These are phyloP conservation scores for Domatiomyces catenatus DNA, from an alignment of 2,329 filamentous ascomycete species.

Conservation along the genomic window DNA sequence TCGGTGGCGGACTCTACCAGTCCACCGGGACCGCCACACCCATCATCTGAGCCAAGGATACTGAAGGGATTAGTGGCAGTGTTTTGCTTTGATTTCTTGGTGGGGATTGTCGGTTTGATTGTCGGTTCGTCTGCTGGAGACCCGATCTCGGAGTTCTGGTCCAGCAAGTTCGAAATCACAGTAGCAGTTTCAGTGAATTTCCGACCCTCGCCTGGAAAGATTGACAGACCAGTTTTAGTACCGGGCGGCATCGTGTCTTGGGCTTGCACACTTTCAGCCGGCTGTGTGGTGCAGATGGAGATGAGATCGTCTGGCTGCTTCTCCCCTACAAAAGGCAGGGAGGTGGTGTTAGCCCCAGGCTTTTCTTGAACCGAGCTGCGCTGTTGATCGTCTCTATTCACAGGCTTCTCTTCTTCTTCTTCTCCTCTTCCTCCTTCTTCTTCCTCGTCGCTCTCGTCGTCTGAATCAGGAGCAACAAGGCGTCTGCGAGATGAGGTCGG, in stretches of 20 bases:
- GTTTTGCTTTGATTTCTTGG: not conserved
- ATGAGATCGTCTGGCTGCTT: not conserved
- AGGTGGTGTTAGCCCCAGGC: not conserved
- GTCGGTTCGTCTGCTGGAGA: not conserved
- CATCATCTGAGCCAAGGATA: not conserved
- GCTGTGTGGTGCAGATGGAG: not conserved
- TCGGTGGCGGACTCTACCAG: not conserved
- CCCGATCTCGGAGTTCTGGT: not conserved
- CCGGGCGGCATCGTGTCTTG: not conserved
- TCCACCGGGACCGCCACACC: not conserved
- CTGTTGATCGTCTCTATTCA: not conserved
- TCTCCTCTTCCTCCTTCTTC: not conserved
- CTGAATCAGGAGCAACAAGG: constrained; percentile 2
- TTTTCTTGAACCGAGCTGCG: not conserved
- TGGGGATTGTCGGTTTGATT: not conserved
- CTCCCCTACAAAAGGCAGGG: not conserved
- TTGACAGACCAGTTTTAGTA: not conserved
- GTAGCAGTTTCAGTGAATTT: not conserved
- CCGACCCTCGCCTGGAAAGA: not conserved
- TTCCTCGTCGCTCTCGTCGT: constrained; percentile 2
- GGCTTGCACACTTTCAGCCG: not conserved
- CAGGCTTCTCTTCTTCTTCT: not conserved
- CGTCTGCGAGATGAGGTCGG: constrained; percentile 1
- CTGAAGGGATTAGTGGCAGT: not conserved
- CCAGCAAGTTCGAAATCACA: not conserved